phyloP scores from a whole-genome alignment of 2,329 filamentous ascomycete species.

The Trichophyton simii region DNA sequence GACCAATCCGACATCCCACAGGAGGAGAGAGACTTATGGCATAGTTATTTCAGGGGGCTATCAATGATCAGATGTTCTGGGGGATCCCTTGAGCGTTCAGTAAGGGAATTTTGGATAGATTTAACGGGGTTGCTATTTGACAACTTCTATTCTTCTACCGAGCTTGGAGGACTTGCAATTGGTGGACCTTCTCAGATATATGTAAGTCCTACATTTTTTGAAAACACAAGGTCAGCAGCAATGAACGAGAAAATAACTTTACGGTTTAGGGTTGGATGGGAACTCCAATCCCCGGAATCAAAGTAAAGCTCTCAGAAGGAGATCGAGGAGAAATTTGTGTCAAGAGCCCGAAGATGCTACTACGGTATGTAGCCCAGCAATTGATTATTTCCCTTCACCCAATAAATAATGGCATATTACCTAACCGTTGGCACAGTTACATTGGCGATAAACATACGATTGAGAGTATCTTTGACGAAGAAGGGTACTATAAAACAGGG shows the following conservation, averaged over 20 bases:
- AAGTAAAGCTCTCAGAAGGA: not conserved
- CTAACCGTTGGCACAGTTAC: not conserved
- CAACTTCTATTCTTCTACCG: conserved; percentile 5
- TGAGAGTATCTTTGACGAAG: conserved; percentile 6
- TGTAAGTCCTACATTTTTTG: no score
- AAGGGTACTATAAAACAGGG: conserved; percentile 16
- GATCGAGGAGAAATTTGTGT: not conserved
- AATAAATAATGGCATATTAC: no score
- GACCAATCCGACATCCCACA: not conserved
- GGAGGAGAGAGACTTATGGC: not conserved
- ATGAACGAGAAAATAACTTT: no score
- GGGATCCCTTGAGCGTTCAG: not conserved
- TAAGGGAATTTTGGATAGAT: conserved; percentile 1
- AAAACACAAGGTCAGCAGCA: no score
- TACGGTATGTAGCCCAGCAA: no score
- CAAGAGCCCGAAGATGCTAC: not conserved
- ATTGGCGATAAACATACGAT: not conserved
- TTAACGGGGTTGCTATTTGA: conserved; percentile 1
- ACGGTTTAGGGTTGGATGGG: no score
- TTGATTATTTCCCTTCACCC: no score
- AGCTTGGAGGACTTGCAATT: conserved; percentile 2
- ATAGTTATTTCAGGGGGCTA: not conserved
- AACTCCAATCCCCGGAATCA: no score
- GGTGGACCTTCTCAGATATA: no score
- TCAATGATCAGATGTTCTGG: not conserved